Evolutionary conservation across 257 asterid species (phyloP), one percentile per base, ranked within the genome.

Genomic region (Forsythia viridissima): DNA sequence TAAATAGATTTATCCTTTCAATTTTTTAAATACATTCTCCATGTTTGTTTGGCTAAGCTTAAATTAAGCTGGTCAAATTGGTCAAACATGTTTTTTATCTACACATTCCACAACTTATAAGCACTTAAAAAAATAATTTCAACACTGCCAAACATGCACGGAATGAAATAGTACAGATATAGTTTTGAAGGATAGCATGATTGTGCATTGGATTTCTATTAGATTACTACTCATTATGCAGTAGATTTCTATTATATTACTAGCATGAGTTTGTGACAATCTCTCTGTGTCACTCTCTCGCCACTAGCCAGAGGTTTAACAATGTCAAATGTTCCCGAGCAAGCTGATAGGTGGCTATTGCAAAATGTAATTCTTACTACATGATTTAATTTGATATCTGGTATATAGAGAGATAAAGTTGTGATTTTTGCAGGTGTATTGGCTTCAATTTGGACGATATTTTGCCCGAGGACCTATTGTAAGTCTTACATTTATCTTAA

Each of bases 381-480:
- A 43, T 52, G 4, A 44, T 37, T 40, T 42, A 59, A 36, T 48
- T 11, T 13, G 57, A 13, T 15, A 13, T 71, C 34, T 76, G 81
- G 72, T 24, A 13, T 42, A 18, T 9, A 30, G 42, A 61, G 70
- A 63, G 69, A 74, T 75, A 80, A 77, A 79, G 72, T 77, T 57
- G 37, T 57, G 69, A 59, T 46, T 66, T 83, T 71, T 87, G 87
- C 88, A 95, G 99, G 99, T 93, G 51, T 93, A 95, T 82, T 95
- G 97, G 98, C 97, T 95, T 77, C 99, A 95, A 80, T 95, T 95
- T 79, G 99, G 99, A 73, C 88, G 97, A 92, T 95, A 95, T 90
- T 95, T 95, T 87, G 98, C 97, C 68, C 90, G 97, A 81, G 99
- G 98, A 46, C 97, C 98, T 34, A 83, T 96, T 65, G 98, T 95